Evolutionary conservation across 2,329 filamentous ascomycete species (phyloP).

Genomic region (Zymoseptoria brevis): DNA sequence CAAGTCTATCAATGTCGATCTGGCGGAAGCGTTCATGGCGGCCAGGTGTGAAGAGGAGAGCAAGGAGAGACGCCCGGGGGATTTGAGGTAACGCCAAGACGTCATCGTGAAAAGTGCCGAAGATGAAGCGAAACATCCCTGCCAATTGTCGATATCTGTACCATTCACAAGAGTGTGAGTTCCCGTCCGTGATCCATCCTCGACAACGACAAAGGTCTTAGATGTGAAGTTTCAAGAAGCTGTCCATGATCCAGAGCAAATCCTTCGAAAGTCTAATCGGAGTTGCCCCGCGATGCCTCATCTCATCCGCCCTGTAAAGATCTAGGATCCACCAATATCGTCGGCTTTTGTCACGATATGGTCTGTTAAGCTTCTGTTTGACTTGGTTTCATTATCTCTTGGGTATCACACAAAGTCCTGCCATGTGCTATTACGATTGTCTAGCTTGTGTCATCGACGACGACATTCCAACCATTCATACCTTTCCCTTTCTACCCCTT

Average conservation of each 20-base stretch:
- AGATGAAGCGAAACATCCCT: background rate
- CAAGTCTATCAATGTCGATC: background rate
- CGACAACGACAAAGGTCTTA: background rate
- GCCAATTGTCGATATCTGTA: background rate
- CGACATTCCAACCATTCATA: background rate
- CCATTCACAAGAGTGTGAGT: too few relatives aligned
- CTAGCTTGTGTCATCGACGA: background rate
- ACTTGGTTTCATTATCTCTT: background rate
- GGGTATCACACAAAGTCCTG: background rate
- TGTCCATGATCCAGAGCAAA: background rate
- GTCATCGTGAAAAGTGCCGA: background rate
- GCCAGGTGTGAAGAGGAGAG: too few relatives aligned
- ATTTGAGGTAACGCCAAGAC: background rate
- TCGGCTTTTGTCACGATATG: conserved; percentile 10
- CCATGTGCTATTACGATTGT: background rate
- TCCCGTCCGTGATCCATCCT: background rate
- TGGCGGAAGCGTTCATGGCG: background rate
- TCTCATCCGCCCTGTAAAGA: conserved; percentile 6
- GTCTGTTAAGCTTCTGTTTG: background rate
- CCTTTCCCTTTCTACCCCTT: conserved; percentile 37
- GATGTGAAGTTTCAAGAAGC: background rate
- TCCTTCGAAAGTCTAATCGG: background rate
- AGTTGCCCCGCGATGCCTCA: background rate
- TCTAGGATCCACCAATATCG: conserved; percentile 19
- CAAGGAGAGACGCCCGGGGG: background rate